Base-by-base conservation (phyloP, 2,329 filamentous ascomycete species). In the Colletotrichum sp. region DNA sequence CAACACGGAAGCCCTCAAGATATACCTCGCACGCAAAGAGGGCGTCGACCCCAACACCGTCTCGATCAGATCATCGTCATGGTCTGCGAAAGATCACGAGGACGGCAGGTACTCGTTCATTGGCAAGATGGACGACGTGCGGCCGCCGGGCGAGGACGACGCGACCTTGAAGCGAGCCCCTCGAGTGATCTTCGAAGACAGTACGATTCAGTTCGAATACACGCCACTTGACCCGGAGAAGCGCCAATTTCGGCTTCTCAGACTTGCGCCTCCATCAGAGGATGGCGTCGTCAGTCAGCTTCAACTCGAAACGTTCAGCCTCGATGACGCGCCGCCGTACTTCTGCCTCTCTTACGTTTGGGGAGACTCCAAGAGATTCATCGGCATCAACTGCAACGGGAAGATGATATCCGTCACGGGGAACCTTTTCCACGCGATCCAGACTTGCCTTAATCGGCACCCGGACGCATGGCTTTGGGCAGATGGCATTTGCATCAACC, bases 331-430 rank as follows among this genome's bases (percentile, higher is more conserved):
- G 4, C 65, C 70, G 9, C 27, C 57, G 2, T 72, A 72, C 12
- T 47, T 72, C 2, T 72, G 70, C 33, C 61, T 73, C 5, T 73
- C 71, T 1, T 73, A 73, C 16, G 67, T 70, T 8, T 73, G 71
- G 71, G 61, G 68, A 21, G 55, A 70, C 5, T 65, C 70, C 1
- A 9, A 62, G 6, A 59, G 66, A 9, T 59, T 51, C 15, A 16
- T 65, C 1, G 24, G 34, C 9, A 11, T 68, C 38, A 73, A 65
- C 55, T 70, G 66, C 33, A 34, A 73, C 15, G 66, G 59, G 3
- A 24, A 59, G 31, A 70, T 59, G 58, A 21, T 73, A 8, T 16
- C 61, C 3, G 59, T 38, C 13, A 73, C 70, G 5, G 66, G 51
- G 15, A 70, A 73, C n/a, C 34, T 73, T 3, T 73, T 61, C 3